These are phyloP conservation scores for Ramichloridium luteum DNA, from an alignment of 2,329 filamentous ascomycete species.

Conservation along the genomic window DNA sequence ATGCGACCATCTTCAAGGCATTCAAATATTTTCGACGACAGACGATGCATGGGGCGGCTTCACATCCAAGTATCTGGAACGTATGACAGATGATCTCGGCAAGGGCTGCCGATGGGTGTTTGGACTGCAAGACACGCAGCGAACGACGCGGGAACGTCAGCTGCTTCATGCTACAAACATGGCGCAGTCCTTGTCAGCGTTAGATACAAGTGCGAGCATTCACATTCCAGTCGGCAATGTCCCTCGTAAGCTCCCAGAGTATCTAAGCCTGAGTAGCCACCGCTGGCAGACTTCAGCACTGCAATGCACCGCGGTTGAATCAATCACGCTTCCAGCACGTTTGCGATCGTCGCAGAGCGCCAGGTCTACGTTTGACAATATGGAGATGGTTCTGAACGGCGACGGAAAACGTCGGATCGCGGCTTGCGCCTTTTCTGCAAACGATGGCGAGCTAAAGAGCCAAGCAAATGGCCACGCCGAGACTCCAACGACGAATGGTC, in stretches of 20 bases:
- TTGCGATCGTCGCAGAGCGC: conserved; percentile 38
- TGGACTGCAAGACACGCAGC: conserved; percentile 55
- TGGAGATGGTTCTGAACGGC: conserved; percentile 57
- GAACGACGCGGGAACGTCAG: conserved; percentile 43
- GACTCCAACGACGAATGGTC: conserved; percentile 21
- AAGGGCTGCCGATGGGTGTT: conserved; percentile 81
- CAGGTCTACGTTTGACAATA: conserved; percentile 45
- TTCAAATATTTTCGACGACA: conserved; percentile 51
- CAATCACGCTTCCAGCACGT: conserved; percentile 62
- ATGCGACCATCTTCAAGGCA: conserved; percentile 79
- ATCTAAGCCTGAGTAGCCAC: conserved; percentile 45
- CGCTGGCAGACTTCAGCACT: conserved; percentile 73
- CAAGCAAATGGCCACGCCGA: conserved; percentile 20
- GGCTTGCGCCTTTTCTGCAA: conserved; percentile 56
- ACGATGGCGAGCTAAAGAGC: conserved; percentile 24
- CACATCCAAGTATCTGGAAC: conserved; percentile 40
- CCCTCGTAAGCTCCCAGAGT: conserved; percentile 43
- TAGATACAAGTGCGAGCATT: conserved; percentile 60
- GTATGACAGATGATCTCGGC: conserved; percentile 77
- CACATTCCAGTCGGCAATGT: conserved; percentile 63
- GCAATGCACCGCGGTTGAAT: conserved; percentile 65
- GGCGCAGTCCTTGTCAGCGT: conserved; percentile 56
- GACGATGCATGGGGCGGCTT: conserved; percentile 42
- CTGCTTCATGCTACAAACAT: conserved; percentile 58
- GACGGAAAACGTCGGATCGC: conserved; percentile 72